A percentile compares a stretch with the other conserved stretches of the same genome.
phyloP scores from a whole-genome alignment of 2,329 filamentous ascomycete species.

The Aspergillus glaucus region DNA sequence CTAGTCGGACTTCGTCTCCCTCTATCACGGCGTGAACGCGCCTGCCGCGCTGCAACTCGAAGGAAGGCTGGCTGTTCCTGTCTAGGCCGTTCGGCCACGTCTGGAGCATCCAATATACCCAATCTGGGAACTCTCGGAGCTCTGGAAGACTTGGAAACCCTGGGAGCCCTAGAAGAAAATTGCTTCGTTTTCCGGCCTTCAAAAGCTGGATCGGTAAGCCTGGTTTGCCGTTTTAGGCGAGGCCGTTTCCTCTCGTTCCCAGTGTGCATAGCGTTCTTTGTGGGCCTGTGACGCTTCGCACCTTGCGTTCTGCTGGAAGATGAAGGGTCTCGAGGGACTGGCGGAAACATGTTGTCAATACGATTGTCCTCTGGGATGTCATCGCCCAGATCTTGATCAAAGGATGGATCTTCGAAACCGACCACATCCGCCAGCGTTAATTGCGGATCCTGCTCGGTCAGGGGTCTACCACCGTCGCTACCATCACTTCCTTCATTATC shows the following conservation, averaged over 20 bases:
- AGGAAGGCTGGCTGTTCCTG: slow-evolving; percentile 48
- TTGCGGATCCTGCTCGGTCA: slow-evolving; percentile 4
- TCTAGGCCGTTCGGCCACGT: slow-evolving; percentile 22
- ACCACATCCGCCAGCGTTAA: slow-evolving; percentile 12
- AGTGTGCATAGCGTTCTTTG: slow-evolving; percentile 2
- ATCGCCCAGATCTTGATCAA: slow-evolving; percentile 16
- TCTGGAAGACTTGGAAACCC: slow-evolving; percentile 4
- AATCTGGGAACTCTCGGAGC: slow-evolving; percentile 20
- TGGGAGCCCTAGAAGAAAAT: slow-evolving; percentile 15
- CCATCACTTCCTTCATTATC: slow-evolving; percentile 22
- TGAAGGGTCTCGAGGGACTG: slow-evolving; percentile 18
- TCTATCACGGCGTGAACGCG: slow-evolving; percentile 41
- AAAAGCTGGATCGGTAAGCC: slow-evolving; percentile 29
- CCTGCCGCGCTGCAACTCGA: slow-evolving; percentile 49
- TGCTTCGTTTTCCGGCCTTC: slow-evolving; percentile 17
- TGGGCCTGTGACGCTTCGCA: slow-evolving; percentile 12
- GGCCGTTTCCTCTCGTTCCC: slow-evolving; percentile 15
- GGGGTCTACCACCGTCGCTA: slow-evolving; percentile 3
- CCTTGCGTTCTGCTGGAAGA: slow-evolving; percentile 11
- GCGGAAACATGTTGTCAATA: slow-evolving; percentile 37
- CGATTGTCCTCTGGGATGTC: slow-evolving; percentile 38
- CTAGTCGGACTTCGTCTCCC: slow-evolving; percentile 47
- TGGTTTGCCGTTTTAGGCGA: slow-evolving; percentile 27
- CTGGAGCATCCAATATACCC: slow-evolving; percentile 49
- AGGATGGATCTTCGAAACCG: slow-evolving; percentile 16